These are phyloP conservation scores for Arthrocladium fulminans DNA, from an alignment of 2,329 filamentous ascomycete species.

Conservation along the genomic window DNA sequence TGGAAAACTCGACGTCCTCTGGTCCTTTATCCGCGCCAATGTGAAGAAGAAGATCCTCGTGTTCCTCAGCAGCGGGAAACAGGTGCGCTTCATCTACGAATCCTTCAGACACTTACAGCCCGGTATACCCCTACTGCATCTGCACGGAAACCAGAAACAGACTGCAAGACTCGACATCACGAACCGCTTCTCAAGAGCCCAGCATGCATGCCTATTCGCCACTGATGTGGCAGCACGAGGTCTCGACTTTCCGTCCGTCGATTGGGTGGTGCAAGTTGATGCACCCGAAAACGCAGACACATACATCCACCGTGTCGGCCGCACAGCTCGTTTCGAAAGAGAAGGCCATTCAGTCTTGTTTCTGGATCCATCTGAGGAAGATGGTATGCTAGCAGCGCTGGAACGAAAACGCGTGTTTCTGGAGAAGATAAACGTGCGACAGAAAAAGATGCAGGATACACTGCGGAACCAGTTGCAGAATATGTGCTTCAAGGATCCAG, in stretches of 20 bases:
- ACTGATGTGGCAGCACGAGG: constrained; percentile 93
- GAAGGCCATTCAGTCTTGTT: constrained; percentile 84
- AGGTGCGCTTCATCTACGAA: constrained; percentile 93
- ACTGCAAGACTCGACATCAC: constrained; percentile 80
- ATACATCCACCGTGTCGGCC: constrained; percentile 91
- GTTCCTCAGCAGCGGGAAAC: constrained; percentile 90
- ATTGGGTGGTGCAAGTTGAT: constrained; percentile 98
- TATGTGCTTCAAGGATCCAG: constrained; percentile 90
- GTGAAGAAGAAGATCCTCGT: constrained; percentile 92
- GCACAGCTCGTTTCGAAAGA: constrained; percentile 87
- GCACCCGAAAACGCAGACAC: constrained; percentile 95
- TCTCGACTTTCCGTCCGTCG: constrained; percentile 89
- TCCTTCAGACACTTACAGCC: constrained; percentile 87
- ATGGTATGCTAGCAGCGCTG: constrained; percentile 77
- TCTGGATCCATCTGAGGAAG: constrained; percentile 82
- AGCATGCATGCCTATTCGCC: constrained; percentile 81
- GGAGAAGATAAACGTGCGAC: constrained; percentile 72
- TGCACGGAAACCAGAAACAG: constrained; percentile 92
- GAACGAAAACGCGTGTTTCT: constrained; percentile 86
- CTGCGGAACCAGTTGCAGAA: constrained; percentile 81
- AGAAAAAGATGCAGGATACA: constrained; percentile 72
- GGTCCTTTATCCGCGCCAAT: constrained; percentile 83
- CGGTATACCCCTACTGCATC: constrained; percentile 82
- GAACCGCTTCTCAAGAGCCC: constrained; percentile 67
- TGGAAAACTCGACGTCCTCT: constrained; percentile 85